Evolutionary conservation across 345 rosid genomes (phyloP).

Genomic region (Corchorus olitorius): DNA sequence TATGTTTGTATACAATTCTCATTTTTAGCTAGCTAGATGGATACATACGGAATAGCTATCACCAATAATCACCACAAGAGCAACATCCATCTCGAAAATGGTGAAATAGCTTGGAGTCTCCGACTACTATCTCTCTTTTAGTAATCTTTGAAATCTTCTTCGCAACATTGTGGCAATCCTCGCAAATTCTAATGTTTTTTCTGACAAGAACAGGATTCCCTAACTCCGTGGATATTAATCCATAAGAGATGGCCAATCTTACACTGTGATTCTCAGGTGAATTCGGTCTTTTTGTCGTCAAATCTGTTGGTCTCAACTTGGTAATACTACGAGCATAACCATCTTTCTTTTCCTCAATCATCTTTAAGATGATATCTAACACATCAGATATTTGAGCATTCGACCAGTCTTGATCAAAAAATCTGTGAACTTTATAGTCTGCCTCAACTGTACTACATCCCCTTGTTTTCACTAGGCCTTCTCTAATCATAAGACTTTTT

Average conservation of each 20-base stretch:
- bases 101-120: conserved; percentile 62
- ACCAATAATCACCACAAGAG: conserved; percentile 60
- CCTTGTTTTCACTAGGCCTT: conserved; percentile 51
- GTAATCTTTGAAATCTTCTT: conserved; percentile 51
- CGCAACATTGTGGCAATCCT: conserved; percentile 57
- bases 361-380: conserved; percentile 43
- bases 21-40: neutral
- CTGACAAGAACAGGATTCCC: conserved; percentile 53
- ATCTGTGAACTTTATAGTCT: conserved; percentile 40
- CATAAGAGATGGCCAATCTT: conserved; percentile 59
- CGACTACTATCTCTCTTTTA: conserved; percentile 56
- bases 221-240: conserved; percentile 56
- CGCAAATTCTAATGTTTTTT: conserved; percentile 69
- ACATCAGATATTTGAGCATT: conserved; percentile 41
- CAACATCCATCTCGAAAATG: conserved; percentile 61
- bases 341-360: conserved; percentile 50
- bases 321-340: conserved; percentile 26
- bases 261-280: conserved; percentile 53
- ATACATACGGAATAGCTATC: neutral
- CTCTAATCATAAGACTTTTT: conserved; percentile 50
- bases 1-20: neutral
- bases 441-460: conserved; percentile 47
- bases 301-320: conserved; percentile 42
- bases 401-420: conserved; percentile 52
- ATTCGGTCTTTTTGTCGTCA: conserved; percentile 34